Evolutionary conservation across 2,329 filamentous ascomycete genomes (phyloP).

Genomic region (Xylariaceae sp.): DNA sequence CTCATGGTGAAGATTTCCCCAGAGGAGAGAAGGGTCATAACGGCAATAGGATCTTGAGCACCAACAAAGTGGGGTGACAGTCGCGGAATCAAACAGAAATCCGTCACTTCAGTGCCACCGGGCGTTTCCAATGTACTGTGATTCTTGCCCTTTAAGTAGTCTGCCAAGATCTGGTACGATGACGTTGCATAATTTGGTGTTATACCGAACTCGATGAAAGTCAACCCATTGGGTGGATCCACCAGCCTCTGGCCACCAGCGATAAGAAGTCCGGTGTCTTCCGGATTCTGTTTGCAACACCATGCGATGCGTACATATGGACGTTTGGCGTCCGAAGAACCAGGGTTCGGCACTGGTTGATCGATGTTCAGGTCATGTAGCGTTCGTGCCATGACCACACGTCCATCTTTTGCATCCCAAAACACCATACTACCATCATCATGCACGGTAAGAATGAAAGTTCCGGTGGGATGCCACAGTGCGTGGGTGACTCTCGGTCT

Average conservation of each 20-base stretch:
- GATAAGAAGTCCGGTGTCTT: constrained; percentile 87
- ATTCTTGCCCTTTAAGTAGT: constrained; percentile 78
- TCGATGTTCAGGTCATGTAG: constrained; percentile 75
- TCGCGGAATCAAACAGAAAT: constrained; percentile 84
- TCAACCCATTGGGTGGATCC: constrained; percentile 73
- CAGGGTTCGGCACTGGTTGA: constrained; percentile 57
- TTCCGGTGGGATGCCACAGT: constrained; percentile 92
- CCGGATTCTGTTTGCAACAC: constrained; percentile 93
- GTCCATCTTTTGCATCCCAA: constrained; percentile 90
- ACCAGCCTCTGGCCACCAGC: constrained; percentile 76
- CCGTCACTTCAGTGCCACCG: constrained; percentile 72
- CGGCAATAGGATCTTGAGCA: constrained; percentile 85
- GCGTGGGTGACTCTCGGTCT: constrained; percentile 79
- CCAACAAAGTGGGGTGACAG: constrained; percentile 83
- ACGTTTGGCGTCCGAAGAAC: constrained; percentile 64
- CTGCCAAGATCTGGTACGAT: constrained; percentile 79
- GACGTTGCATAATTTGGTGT: constrained; percentile 92
- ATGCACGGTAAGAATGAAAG: constrained; percentile 82
- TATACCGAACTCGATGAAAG: constrained; percentile 84
- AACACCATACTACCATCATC: constrained; percentile 91
- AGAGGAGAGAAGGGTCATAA: constrained; percentile 77
- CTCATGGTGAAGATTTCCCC: constrained; percentile 89
- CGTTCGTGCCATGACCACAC: constrained; percentile 80
- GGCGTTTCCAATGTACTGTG: constrained; percentile 75
- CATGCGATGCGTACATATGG: constrained; percentile 81